Evolutionary conservation across 1,284 basidiomycete species (phyloP).

Genomic region (Cystobasidium sp.): DNA sequence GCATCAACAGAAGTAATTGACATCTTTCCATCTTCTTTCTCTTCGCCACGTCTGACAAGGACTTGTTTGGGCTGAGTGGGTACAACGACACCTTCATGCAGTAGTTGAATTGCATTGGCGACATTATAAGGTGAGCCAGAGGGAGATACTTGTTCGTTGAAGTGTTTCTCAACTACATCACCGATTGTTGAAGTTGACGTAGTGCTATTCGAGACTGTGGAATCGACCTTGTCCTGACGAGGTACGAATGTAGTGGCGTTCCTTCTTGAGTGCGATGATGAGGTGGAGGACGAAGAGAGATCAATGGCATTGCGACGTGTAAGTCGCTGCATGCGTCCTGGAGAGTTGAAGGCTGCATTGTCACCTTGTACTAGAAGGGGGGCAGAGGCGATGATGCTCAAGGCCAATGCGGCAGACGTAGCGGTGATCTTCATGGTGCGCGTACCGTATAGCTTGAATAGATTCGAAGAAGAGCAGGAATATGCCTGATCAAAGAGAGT

Average conservation of each 20-base stretch:
- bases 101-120: constrained; percentile 2
- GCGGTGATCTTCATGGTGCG: neutral
- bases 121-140: constrained; percentile 14
- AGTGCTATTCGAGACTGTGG: constrained; percentile 19
- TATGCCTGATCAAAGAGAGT: no score
- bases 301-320: constrained; percentile 10
- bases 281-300: neutral
- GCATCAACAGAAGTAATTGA: neutral
- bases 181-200: neutral
- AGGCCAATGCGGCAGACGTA: constrained; percentile 4
- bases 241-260: constrained; percentile 12
- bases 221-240: constrained; percentile 26
- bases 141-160: neutral
- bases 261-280: neutral
- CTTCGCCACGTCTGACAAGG: constrained; percentile 4
- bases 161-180: constrained; percentile 4
- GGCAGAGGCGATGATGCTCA: constrained; percentile 1
- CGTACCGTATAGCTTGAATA: no score
- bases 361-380: neutral
- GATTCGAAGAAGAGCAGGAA: no score
- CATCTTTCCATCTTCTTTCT: constrained; percentile 6
- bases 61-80: neutral
- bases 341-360: neutral
- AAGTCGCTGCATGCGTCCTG: constrained; percentile 19
- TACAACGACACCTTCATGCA: neutral